A percentile compares a stretch with the other conserved stretches of the same genome.
phyloP scores from a whole-genome alignment of 2,329 filamentous ascomycete genomes.

The Aureobasidium melanogenum region DNA sequence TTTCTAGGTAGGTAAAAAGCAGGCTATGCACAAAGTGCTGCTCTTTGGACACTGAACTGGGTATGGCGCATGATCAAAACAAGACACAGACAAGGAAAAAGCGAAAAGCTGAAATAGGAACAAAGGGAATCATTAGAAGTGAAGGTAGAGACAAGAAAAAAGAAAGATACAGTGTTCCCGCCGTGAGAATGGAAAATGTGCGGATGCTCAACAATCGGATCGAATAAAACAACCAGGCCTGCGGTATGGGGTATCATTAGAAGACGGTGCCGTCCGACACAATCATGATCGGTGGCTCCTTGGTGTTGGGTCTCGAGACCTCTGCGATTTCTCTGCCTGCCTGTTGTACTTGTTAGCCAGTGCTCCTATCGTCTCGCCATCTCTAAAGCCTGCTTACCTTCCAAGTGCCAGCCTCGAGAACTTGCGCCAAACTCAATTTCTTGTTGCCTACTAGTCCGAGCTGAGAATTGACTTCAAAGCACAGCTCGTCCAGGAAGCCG shows the following conservation, averaged over 20 bases:
- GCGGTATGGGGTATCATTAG: slow-evolving; percentile 41
- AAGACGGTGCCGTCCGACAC: slow-evolving; percentile 95
- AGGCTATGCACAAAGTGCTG: slow-evolving; percentile 1
- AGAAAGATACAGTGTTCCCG: background rate
- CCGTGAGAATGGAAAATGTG: background rate
- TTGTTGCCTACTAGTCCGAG: slow-evolving; percentile 62
- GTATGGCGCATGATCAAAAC: background rate
- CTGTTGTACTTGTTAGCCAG: slow-evolving; percentile 37
- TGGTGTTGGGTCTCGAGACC: slow-evolving; percentile 90
- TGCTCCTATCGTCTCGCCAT: background rate
- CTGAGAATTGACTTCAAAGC: slow-evolving; percentile 58
- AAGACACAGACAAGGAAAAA: background rate
- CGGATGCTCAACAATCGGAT: slow-evolving; percentile 2
- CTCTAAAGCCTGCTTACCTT: slow-evolving; percentile 55
- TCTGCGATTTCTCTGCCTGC: slow-evolving; percentile 93
- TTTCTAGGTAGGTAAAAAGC: background rate
- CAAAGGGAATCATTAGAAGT: slow-evolving; percentile 8
- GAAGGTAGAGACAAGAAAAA: background rate
- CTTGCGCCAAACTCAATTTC: slow-evolving; percentile 68
- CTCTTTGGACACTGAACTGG: background rate
- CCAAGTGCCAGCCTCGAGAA: slow-evolving; percentile 95
- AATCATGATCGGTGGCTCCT: slow-evolving; percentile 92
- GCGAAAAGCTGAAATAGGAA: background rate
- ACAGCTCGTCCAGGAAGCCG: slow-evolving; percentile 62
- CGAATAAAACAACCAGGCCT: slow-evolving; percentile 8